phyloP scores from a whole-genome alignment of 2,329 filamentous ascomycete species.

The Curvularia eragrostidis region DNA sequence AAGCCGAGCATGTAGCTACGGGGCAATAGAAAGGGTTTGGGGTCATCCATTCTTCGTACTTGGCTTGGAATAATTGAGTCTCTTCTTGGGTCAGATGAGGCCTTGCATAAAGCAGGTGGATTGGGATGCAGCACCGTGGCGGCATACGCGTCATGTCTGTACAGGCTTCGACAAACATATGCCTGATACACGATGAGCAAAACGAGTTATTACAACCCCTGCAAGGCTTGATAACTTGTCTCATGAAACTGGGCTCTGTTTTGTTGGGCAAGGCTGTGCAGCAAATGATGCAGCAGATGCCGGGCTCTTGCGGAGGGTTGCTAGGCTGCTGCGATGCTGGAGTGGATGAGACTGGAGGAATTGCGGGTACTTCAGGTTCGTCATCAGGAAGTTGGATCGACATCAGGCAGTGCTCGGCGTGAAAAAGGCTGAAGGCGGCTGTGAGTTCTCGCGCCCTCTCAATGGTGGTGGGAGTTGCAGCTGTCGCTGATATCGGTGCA shows the following conservation, averaged over 20 bases:
- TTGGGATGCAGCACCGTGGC: slow-evolving; percentile 54
- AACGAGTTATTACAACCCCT: slow-evolving; percentile 38
- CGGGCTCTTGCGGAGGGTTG: neutral
- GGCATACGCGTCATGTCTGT: slow-evolving; percentile 53
- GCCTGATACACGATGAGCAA: slow-evolving; percentile 49
- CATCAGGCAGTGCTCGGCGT: slow-evolving; percentile 16
- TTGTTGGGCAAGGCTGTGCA: slow-evolving; percentile 18
- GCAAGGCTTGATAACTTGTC: slow-evolving; percentile 40
- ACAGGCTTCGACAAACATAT: slow-evolving; percentile 53
- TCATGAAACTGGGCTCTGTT: slow-evolving; percentile 11
- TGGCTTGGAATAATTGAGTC: slow-evolving; percentile 47
- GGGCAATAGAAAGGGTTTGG: slow-evolving; percentile 59
- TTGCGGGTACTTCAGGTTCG: slow-evolving; percentile 1
- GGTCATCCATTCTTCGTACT: slow-evolving; percentile 58
- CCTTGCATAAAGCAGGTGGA: slow-evolving; percentile 53
- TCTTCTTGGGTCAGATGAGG: slow-evolving; percentile 48
- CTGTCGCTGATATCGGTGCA: neutral
- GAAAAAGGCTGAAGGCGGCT: slow-evolving; percentile 11
- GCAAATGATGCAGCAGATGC: slow-evolving; percentile 35
- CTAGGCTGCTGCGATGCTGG: neutral
- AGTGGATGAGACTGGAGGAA: neutral
- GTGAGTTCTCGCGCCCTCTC: neutral
- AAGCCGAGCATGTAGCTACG: slow-evolving; percentile 56
- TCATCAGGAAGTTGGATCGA: slow-evolving; percentile 13
- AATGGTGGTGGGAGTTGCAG: slow-evolving; percentile 2